Percentiles rank a stretch among this genome's conserved stretches.
Conservation (phyloP, 164 flowering plant genomes). For the Vitis amurensis region DNA sequence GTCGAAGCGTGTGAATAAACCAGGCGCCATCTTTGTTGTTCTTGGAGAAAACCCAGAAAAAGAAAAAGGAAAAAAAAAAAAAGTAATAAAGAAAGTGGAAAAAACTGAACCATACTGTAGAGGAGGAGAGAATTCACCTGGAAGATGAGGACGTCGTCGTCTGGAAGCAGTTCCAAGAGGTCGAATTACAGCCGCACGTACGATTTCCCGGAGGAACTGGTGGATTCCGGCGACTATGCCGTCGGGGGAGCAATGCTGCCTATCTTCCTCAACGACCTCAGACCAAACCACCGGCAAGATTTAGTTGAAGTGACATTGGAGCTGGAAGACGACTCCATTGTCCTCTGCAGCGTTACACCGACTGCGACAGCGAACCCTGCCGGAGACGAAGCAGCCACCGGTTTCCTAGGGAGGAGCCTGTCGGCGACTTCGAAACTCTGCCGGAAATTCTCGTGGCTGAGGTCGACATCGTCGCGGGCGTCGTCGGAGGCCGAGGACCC, state of each 20-base stretch:
- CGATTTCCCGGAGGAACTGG: constrained; percentile 26
- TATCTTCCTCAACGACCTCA: constrained; percentile 63
- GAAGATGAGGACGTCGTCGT: constrained; percentile 28
- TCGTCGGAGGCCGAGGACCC: constrained; percentile 32
- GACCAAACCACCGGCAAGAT: constrained; percentile 37
- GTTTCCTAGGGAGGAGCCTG: constrained; percentile 37
- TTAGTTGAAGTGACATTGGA: constrained; percentile 81
- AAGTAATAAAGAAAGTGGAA: neutral
- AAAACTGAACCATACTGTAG: neutral
- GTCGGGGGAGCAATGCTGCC: constrained; percentile 90
- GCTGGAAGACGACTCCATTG: constrained; percentile 56
- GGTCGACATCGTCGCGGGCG: constrained; percentile 45
- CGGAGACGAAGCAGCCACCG: constrained; percentile 8
- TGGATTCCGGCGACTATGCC: constrained; percentile 27
- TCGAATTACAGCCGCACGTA: constrained; percentile 35
- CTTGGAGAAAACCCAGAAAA: no score
- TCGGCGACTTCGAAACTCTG: constrained; percentile 58
- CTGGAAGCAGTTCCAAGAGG: constrained; percentile 33
- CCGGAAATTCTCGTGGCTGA: constrained; percentile 58
- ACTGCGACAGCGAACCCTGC: constrained; percentile 9
- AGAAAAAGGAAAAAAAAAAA: neutral
- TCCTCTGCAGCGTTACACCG: constrained; percentile 61
- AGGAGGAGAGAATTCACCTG: neutral
- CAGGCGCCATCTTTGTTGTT: neutral
- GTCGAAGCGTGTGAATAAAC: constrained; percentile 7